Percentiles rank a stretch among this genome's conserved stretches.
phyloP scores from a whole-genome alignment of 179 eudicot species.

The Pouteria campechiana region DNA sequence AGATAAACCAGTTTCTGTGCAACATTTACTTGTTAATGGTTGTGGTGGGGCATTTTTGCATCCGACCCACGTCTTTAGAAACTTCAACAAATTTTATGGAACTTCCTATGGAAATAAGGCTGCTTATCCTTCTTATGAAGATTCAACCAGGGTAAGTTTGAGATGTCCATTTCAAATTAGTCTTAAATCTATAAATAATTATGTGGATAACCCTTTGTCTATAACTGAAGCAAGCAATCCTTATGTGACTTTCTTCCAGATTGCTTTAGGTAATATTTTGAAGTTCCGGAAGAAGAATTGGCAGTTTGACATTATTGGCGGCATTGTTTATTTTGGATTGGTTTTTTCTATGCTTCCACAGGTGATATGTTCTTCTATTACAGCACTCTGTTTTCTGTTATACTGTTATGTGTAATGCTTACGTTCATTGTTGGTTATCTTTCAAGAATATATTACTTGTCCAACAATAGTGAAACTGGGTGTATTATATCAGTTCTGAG shows the following conservation, averaged over 20 bases:
- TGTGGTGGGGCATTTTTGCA: conserved; percentile 99
- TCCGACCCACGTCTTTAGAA: conserved; percentile 90
- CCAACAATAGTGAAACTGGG: no score
- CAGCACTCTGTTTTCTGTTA: background rate
- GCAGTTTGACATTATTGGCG: conserved; percentile 97
- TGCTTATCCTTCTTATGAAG: conserved; percentile 93
- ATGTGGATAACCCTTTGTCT: no score
- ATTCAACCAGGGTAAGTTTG: conserved; percentile 75
- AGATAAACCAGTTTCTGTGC: conserved; percentile 74
- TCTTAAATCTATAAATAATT: background rate
- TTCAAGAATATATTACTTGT: no score
- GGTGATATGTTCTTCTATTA: conserved; percentile 31
- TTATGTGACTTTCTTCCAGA: conserved; percentile 42
- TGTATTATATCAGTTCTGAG: no score
- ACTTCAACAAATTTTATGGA: conserved; percentile 51
- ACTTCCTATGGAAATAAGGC: conserved; percentile 56
- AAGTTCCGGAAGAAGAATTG: conserved; percentile 98
- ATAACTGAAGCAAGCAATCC: no score
- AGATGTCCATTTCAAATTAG: background rate
- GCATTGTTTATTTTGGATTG: conserved; percentile 77
- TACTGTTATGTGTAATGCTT: background rate
- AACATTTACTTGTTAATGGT: conserved; percentile 92
- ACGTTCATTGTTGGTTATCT: no score
- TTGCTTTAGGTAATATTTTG: conserved; percentile 93
- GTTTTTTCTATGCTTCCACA: conserved; percentile 97